A percentile compares a stretch with the other conserved stretches of the same genome.
Conservation (phyloP, 371 early-diverging fungal species). For the Lichtheimia ornata region DNA sequence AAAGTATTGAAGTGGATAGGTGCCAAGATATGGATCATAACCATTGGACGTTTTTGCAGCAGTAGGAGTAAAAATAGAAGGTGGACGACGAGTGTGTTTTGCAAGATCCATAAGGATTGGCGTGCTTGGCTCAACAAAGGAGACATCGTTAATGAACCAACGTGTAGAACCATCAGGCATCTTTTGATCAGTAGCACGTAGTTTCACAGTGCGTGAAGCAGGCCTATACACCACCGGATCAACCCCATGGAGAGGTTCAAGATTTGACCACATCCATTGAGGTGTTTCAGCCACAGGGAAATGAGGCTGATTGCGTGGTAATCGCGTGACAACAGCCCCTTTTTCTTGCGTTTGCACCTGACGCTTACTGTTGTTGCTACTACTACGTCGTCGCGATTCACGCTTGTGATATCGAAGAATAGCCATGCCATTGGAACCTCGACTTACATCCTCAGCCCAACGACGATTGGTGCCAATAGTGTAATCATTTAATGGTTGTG, state of each 20-base stretch:
- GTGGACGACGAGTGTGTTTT: slow-evolving; percentile 8
- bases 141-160: slow-evolving; percentile 35
- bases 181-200: slow-evolving; percentile 23
- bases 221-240: slow-evolving; percentile 26
- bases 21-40: slow-evolving; percentile 35
- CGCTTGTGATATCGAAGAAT: slow-evolving; percentile 26
- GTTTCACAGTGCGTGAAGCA: slow-evolving; percentile 28
- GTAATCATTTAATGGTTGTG: slow-evolving; percentile 26
- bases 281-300: slow-evolving; percentile 8
- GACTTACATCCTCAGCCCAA: slow-evolving; percentile 33
- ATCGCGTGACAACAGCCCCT: background rate
- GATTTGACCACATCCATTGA: slow-evolving; percentile 36
- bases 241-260: slow-evolving; percentile 36
- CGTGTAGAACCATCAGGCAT: slow-evolving; percentile 19
- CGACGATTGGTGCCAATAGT: slow-evolving; percentile 27
- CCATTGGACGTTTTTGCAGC: slow-evolving; percentile 11
- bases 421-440: slow-evolving; percentile 33
- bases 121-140: slow-evolving; percentile 21
- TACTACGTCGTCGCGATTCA: background rate
- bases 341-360: too few species aligned
- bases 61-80: background rate
- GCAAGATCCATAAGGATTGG: slow-evolving; percentile 21
- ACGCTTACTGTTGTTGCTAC: background rate
- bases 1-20: slow-evolving; percentile 35
- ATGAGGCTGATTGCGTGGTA: background rate